Conservation (phyloP, 2,329 filamentous ascomycete genomes). For the Fusarium sp. region DNA sequence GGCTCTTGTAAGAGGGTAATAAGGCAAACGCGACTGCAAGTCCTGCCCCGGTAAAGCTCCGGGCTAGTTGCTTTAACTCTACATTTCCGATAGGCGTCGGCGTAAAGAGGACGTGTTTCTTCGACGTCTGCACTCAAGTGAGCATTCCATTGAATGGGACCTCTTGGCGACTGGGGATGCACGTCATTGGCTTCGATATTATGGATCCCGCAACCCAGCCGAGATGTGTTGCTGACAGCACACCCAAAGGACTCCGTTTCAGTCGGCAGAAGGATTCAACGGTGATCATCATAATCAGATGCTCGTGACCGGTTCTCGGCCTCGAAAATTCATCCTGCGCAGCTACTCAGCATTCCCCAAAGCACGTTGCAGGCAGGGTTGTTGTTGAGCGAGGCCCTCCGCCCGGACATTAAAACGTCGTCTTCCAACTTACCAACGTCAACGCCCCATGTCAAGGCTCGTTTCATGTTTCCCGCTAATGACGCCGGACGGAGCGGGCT, state of each 20-base stretch:
- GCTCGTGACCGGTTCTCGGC: not conserved
- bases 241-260: not conserved
- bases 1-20: not conserved
- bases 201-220: not conserved
- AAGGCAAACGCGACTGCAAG: not conserved
- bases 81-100: not conserved
- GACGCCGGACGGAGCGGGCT: constrained; percentile 37
- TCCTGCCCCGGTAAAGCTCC: not conserved
- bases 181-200: constrained; percentile 6
- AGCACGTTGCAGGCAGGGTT: constrained; percentile 7
- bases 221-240: not conserved
- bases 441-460: constrained; percentile 21
- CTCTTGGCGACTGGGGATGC: constrained; percentile 4
- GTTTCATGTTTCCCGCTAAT: constrained; percentile 48
- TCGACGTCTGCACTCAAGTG: not conserved
- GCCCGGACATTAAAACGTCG: constrained; percentile 33
- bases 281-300: not conserved
- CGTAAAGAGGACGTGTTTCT: not conserved
- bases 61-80: not conserved
- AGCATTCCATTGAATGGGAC: not conserved
- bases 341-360: not conserved
- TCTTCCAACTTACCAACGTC: constrained; percentile 21
- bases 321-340: not conserved
- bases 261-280: not conserved
- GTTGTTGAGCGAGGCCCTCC: constrained; percentile 16